A percentile compares a stretch with the other conserved stretches of the same genome.
Evolutionary conservation across 768 basidiomycete species (phyloP).

Genomic region (Kockovaella imperatae): DNA sequence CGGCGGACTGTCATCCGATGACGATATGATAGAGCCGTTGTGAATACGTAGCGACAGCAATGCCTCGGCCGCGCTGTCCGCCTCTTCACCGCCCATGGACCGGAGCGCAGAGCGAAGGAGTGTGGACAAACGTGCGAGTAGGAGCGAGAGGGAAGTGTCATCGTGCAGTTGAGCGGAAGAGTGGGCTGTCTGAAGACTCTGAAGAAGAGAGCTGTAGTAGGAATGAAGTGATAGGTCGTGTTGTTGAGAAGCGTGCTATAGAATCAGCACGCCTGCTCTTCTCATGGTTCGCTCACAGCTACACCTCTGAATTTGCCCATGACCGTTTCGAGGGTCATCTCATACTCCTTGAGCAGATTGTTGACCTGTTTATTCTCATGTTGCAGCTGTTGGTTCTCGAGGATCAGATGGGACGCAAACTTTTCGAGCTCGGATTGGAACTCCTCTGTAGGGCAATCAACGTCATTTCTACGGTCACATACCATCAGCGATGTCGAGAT

Average conservation of each 20-base stretch:
- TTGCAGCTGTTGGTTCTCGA: constrained; percentile 84
- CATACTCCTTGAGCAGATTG: constrained; percentile 83
- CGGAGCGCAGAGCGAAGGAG: constrained; percentile 65
- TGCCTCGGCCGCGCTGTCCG: constrained; percentile 39
- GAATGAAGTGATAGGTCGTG: constrained; percentile 78
- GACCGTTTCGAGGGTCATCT: constrained; percentile 85
- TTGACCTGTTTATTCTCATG: constrained; percentile 95
- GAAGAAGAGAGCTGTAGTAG: constrained; percentile 79
- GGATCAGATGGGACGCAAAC: constrained; percentile 75
- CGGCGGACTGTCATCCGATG: constrained; percentile 7
- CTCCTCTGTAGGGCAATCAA: constrained; percentile 53
- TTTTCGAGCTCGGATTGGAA: constrained; percentile 91
- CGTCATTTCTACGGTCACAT: too few relatives aligned
- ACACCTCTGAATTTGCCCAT: constrained; percentile 94
- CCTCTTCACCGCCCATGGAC: constrained; percentile 50
- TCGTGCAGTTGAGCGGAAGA: constrained; percentile 48
- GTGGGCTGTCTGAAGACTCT: constrained; percentile 39
- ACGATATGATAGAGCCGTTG: too few relatives aligned
- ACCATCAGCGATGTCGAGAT: constrained; percentile 66
- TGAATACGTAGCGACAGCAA: constrained; percentile 13
- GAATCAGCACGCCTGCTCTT: neutral
- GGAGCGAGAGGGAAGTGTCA: constrained; percentile 56
- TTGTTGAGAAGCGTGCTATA: constrained; percentile 78
- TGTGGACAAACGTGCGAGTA: constrained; percentile 64
- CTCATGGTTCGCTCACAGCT: constrained; percentile 55